These are phyloP conservation scores for Davidsoniella virescens DNA, from an alignment of 2,329 filamentous ascomycete genomes.

Conservation along the genomic window DNA sequence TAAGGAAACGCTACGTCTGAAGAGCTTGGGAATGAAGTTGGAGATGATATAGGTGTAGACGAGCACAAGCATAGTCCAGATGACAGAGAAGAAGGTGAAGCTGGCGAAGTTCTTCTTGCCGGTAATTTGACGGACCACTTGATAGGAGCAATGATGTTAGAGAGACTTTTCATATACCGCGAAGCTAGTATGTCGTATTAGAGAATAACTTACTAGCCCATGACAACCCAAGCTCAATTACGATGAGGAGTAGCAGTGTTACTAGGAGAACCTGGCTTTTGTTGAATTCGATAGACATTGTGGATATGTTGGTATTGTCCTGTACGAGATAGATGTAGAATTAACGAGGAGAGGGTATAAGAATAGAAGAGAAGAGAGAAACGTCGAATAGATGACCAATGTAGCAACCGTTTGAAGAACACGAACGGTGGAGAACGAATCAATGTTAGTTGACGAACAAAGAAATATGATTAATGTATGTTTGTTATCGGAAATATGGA, in stretches of 20 bases:
- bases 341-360: too few relatives aligned
- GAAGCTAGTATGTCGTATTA: background rate
- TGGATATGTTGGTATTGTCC: too few relatives aligned
- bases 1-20: conserved; percentile 49
- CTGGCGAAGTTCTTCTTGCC: conserved; percentile 31
- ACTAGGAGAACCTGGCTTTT: conserved; percentile 7
- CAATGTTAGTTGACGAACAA: too few relatives aligned
- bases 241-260: conserved; percentile 3
- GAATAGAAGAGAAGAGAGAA: too few relatives aligned
- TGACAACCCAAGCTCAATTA: conserved; percentile 61
- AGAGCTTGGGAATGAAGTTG: conserved; percentile 40
- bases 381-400: too few relatives aligned
- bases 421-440: too few relatives aligned
- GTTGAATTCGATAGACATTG: conserved; percentile 2
- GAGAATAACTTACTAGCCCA: conserved; percentile 44
- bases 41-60: conserved; percentile 55
- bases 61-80: conserved; percentile 56
- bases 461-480: too few relatives aligned
- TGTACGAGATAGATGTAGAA: too few relatives aligned
- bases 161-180: background rate
- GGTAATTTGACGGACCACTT: conserved; percentile 36
- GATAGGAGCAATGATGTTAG: background rate
- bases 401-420: too few relatives aligned
- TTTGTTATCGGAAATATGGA: too few relatives aligned
- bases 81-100: conserved; percentile 64